Conservation (phyloP, 148 eudicot species). For the Arbutus unedo region DNA sequence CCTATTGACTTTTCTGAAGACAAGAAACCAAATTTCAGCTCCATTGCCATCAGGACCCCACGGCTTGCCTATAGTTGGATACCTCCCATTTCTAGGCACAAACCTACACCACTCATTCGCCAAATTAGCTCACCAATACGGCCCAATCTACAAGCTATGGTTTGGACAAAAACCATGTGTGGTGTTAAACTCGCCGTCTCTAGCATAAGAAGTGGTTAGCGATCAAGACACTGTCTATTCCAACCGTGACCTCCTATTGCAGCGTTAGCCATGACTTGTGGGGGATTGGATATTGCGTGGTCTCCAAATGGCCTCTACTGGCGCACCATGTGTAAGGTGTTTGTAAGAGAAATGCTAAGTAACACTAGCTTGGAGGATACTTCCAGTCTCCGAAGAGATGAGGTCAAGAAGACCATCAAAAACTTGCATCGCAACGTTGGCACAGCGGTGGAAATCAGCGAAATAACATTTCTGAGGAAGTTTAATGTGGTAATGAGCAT, state of each 20-base stretch:
- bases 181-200: slow-evolving; percentile 35
- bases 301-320: slow-evolving; percentile 30
- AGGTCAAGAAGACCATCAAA: slow-evolving; percentile 17
- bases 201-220: slow-evolving; percentile 39
- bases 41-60: slow-evolving; percentile 36
- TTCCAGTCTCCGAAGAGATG: slow-evolving; percentile 28
- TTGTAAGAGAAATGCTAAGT: slow-evolving; percentile 40
- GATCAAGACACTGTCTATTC: slow-evolving; percentile 38
- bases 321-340: slow-evolving; percentile 36
- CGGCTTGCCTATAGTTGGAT: slow-evolving; percentile 45
- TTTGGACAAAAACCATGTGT: slow-evolving; percentile 35
- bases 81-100: slow-evolving; percentile 31
- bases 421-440: slow-evolving; percentile 14
- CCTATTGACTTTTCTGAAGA: not conserved
- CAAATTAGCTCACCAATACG: slow-evolving; percentile 24
- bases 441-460: slow-evolving; percentile 20
- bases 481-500: slow-evolving; percentile 29
- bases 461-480: slow-evolving; percentile 20
- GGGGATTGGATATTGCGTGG: slow-evolving; percentile 28
- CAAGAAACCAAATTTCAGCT: not conserved
- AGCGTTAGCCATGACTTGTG: slow-evolving; percentile 9
- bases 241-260: slow-evolving; percentile 35
- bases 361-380: slow-evolving; percentile 33
- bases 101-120: slow-evolving; percentile 30
- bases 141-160: slow-evolving; percentile 31